phyloP scores from a whole-genome alignment of 1,284 basidiomycete species.

The Lentinula novae-zelandiae region DNA sequence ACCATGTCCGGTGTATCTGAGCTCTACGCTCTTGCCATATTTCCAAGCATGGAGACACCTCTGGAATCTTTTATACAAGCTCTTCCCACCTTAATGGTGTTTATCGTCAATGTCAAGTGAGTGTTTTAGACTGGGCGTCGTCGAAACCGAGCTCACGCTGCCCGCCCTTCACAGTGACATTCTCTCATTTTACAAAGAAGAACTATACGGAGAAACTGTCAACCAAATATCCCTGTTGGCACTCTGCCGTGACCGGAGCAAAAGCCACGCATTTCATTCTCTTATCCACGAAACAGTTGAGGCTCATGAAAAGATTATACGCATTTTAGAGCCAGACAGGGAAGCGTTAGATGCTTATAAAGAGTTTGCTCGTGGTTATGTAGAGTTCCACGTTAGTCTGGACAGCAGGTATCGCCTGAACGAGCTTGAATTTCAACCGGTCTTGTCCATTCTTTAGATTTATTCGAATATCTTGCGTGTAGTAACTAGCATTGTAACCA shows the following conservation, averaged over 20 bases:
- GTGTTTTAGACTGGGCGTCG: constrained; percentile 11
- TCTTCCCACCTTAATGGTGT: constrained; percentile 27
- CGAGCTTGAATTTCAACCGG: neutral
- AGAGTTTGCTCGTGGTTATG: constrained; percentile 17
- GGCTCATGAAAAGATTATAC: neutral
- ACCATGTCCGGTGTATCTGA: constrained; percentile 25
- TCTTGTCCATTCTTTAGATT: no score
- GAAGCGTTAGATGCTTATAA: constrained; percentile 18
- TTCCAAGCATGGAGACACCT: constrained; percentile 22
- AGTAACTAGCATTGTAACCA: no score
- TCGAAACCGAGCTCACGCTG: neutral
- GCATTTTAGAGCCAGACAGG: constrained; percentile 15
- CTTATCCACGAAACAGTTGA: constrained; percentile 21
- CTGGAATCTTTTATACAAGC: constrained; percentile 27
- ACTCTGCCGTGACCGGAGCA: constrained; percentile 20
- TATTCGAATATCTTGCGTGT: no score
- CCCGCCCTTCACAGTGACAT: constrained; percentile 26
- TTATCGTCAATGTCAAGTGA: constrained; percentile 30
- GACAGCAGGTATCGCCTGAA: constrained; percentile 1
- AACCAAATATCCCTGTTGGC: constrained; percentile 29
- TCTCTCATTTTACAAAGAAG: constrained; percentile 42
- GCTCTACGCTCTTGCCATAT: constrained; percentile 26
- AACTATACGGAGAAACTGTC: constrained; percentile 27
- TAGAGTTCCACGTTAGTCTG: constrained; percentile 19
- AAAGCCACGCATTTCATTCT: constrained; percentile 17